These are phyloP conservation scores for Infundibulicybe gibba DNA, from an alignment of 768 basidiomycete species.

Conservation along the genomic window DNA sequence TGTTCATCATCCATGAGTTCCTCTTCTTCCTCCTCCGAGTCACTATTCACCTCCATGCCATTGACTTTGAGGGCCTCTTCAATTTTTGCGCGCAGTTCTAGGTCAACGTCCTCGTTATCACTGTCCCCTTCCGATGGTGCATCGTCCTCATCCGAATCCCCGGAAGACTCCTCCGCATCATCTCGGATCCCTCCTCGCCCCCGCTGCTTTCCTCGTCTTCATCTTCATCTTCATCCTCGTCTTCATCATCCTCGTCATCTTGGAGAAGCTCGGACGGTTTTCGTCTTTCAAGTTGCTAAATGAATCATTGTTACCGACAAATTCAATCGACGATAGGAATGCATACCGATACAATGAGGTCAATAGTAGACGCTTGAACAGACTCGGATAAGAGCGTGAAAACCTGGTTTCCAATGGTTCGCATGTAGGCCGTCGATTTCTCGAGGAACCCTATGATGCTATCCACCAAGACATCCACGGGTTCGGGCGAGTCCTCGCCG, in stretches of 20 bases:
- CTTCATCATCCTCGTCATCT: slow-evolving; percentile 37
- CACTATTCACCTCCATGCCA: slow-evolving; percentile 52
- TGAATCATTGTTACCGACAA: slow-evolving; percentile 1
- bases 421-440: slow-evolving; percentile 74
- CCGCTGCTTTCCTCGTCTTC: slow-evolving; percentile 30
- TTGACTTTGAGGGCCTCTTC: slow-evolving; percentile 59
- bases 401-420: slow-evolving; percentile 74
- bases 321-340: slow-evolving; percentile 1
- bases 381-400: slow-evolving; percentile 71
- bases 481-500: slow-evolving; percentile 29
- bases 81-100: slow-evolving; percentile 66
- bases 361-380: slow-evolving; percentile 67
- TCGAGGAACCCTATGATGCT: slow-evolving; percentile 89
- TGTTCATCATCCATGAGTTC: slow-evolving; percentile 94
- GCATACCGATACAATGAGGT: slow-evolving; percentile 79
- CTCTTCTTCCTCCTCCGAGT: slow-evolving; percentile 58
- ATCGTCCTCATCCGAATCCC: slow-evolving; percentile 27
- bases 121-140: slow-evolving; percentile 28
- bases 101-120: slow-evolving; percentile 49
- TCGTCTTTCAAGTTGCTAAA: slow-evolving; percentile 80
- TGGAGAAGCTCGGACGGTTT: slow-evolving; percentile 52
- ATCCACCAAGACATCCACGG: slow-evolving; percentile 85
- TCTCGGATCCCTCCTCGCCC: slow-evolving; percentile 11
- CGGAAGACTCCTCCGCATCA: slow-evolving; percentile 26
- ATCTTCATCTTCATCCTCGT: slow-evolving; percentile 32